Base-by-base conservation (phyloP, 345 rosid species). In the Conringia planisiliqua region DNA sequence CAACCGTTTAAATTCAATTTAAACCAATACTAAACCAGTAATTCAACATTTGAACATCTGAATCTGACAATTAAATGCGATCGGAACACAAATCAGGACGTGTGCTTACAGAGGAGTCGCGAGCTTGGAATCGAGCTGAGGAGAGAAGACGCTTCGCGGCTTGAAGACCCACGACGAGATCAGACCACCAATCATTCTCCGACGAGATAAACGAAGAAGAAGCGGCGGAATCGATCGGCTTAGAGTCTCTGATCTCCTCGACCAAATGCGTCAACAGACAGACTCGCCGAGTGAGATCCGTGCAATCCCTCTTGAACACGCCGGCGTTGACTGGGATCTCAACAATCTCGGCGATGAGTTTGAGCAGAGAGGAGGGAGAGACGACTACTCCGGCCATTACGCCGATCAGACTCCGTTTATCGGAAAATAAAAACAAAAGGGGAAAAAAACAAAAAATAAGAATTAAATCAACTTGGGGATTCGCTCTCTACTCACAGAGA, bases 271-370 rank as follows among this genome's bases (percentile, higher is more conserved):
- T 84, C 66, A 95, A 78, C 68, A 90, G 81, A 29, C 87, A 77
- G 29, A 92, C 82, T 82, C 96, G 82, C 54, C 99, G 84, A 22
- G 84, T 86, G 76, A 95, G 98, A 90, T 92, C 97, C 62, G 82
- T 72, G 72, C 92, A 89, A 47, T 90, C 97, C 80, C 86, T 92
- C 77, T 80, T 87, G 79, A 95, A 89, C 30, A 80, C 20, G 13
- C 72, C 42, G 52, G 67, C 78, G 44, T 57, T 72, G 16, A 29
- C 17, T n/a, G 82, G 65, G 51, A 67, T 59, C 61, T 75, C 80
- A 0, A 44, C 59, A 13, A 84, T 77, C 29, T 78, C 84, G 18
- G 40, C 4, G 29, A 86, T 80, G 3, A 86, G 66, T 35, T 56
- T 59, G 51, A 84, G 60, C 1, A 70, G 47, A 4, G 69, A 44